These are phyloP conservation scores for Hanseniaspora thailandica DNA, from an alignment of 805 yeast genomes.

Conservation along the genomic window DNA sequence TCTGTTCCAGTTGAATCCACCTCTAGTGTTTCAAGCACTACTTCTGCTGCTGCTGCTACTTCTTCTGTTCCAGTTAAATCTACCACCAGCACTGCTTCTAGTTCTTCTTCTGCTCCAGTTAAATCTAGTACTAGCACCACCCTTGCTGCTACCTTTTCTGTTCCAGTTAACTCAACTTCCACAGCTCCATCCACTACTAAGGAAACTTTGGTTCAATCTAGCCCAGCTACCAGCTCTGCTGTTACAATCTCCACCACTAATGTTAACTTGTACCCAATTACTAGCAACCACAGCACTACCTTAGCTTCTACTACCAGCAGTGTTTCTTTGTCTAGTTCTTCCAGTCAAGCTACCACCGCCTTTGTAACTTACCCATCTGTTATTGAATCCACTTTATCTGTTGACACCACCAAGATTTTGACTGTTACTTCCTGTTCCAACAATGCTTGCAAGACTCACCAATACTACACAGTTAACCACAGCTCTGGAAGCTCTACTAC, in stretches of 20 bases:
- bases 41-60: constrained; percentile 18
- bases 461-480: background rate
- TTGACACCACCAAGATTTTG: constrained; percentile 9
- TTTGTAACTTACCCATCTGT: constrained; percentile 1
- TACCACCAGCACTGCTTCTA: constrained; percentile 1
- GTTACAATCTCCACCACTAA: background rate
- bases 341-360: background rate
- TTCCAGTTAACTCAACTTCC: no score
- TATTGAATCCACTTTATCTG: constrained; percentile 7
- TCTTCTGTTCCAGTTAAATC: no score
- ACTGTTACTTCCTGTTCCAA: constrained; percentile 11
- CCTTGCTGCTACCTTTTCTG: constrained; percentile 13
- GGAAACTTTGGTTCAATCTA: background rate
- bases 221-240: background rate
- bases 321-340: background rate
- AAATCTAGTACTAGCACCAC: constrained; percentile 19
- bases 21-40: constrained; percentile 19
- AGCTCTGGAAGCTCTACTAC: background rate
- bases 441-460: constrained; percentile 9
- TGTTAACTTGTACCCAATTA: background rate
- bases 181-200: background rate
- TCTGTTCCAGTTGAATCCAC: constrained; percentile 6
- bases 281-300: background rate
- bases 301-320: background rate
- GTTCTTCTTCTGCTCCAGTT: background rate